Conservation (phyloP, 495 filamentous ascomycete species). For the Choiromyces venosus region DNA sequence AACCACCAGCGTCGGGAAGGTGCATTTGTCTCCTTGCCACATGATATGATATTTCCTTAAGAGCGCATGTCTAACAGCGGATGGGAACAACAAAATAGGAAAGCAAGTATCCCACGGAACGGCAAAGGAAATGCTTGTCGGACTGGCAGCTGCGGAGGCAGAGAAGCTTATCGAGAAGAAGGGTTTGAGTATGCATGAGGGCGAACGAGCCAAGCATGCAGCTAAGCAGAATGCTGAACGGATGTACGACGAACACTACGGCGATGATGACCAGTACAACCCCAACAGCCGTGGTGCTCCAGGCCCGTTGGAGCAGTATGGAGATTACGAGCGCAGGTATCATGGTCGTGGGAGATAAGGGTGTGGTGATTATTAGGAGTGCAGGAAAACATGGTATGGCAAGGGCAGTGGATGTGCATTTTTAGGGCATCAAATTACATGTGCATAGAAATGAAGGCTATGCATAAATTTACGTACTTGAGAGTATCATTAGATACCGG, state of each 20-base stretch:
- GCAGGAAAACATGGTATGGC: not conserved
- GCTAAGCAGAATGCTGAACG: conserved; percentile 60
- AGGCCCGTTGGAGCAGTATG: not conserved
- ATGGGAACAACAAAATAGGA: conserved; percentile 57
- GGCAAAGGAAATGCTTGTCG: conserved; percentile 71
- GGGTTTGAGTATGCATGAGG: conserved; percentile 64
- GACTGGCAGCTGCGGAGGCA: conserved; percentile 65
- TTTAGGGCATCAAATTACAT: not conserved
- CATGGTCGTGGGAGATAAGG: not conserved
- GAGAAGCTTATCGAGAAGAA: conserved; percentile 77
- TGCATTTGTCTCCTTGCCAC: conserved; percentile 39
- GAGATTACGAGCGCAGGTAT: not conserved
- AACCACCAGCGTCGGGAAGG: conserved; percentile 67
- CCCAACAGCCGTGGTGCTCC: conserved; percentile 38
- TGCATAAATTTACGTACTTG: not conserved
- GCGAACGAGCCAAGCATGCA: conserved; percentile 59
- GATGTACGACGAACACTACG: conserved; percentile 59
- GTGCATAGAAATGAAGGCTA: not conserved
- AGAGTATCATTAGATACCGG: not conserved
- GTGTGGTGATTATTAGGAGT: not conserved
- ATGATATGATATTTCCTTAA: not conserved
- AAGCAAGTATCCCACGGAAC: conserved; percentile 53
- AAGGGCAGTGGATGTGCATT: not conserved
- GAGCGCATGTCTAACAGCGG: conserved; percentile 1
- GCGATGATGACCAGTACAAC: conserved; percentile 48